phyloP scores from a whole-genome alignment of 345 rosid species.

The Citrus unshiu region DNA sequence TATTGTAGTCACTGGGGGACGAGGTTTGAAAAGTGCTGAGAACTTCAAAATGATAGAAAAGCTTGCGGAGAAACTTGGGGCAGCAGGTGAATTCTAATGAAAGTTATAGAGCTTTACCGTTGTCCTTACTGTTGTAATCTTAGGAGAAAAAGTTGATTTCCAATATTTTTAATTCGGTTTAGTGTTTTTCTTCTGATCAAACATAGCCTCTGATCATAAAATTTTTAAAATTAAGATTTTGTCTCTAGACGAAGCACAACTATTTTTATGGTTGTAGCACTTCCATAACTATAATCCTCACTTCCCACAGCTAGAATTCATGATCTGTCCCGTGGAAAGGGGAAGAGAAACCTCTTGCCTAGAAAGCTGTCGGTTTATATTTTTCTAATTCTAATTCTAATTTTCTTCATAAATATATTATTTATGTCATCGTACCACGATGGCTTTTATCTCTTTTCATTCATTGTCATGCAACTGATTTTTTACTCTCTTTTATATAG shows the following conservation, averaged over 20 bases:
- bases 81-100: slow-evolving; percentile 57
- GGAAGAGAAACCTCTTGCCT: neutral
- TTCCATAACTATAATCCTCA: neutral
- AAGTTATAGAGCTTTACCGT: neutral
- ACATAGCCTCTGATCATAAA: neutral
- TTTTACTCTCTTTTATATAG: slow-evolving; percentile 31
- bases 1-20: slow-evolving; percentile 87
- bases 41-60: slow-evolving; percentile 93
- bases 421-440: neutral
- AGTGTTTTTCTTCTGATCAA: neutral
- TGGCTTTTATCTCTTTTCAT: neutral
- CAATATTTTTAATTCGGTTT: neutral
- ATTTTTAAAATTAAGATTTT: neutral
- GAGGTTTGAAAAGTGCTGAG: slow-evolving; percentile 85
- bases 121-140: neutral
- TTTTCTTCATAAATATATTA: neutral
- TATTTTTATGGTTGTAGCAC: neutral
- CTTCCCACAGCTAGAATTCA: neutral
- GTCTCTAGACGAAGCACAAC: neutral
- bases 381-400: neutral
- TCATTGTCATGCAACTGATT: neutral
- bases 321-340: neutral
- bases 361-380: neutral
- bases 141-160: neutral
- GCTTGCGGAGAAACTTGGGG: slow-evolving; percentile 95